Conservation (phyloP, 345 rosid species). For the Kandelia obovata region DNA sequence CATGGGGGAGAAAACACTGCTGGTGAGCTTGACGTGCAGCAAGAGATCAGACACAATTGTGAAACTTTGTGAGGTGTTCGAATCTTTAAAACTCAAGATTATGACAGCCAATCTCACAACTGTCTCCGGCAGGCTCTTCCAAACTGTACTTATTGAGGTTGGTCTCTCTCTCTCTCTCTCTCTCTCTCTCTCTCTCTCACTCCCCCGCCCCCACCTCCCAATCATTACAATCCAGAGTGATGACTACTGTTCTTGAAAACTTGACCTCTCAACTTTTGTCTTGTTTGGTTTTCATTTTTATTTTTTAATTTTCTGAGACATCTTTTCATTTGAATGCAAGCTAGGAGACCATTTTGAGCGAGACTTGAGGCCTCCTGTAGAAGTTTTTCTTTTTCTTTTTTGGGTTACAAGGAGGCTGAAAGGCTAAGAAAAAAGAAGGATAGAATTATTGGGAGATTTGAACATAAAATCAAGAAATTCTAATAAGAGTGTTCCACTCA, state of each 20-base stretch:
- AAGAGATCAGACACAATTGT: slow-evolving; percentile 85
- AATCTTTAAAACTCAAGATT: slow-evolving; percentile 71
- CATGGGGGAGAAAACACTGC: slow-evolving; percentile 68
- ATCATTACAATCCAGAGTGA: neutral
- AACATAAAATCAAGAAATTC: no score
- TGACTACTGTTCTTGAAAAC: neutral
- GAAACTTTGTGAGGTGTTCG: slow-evolving; percentile 75
- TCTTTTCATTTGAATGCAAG: no score
- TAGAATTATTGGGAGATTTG: no score
- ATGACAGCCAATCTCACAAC: slow-evolving; percentile 68
- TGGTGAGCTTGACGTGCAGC: slow-evolving; percentile 79
- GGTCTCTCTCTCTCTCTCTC: slow-evolving; percentile 2
- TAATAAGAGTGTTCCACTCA: no score
- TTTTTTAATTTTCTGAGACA: no score
- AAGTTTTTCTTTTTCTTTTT: no score
- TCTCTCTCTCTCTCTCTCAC: neutral
- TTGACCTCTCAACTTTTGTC: neutral
- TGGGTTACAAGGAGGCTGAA: no score
- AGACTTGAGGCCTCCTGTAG: no score
- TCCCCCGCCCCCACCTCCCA: neutral
- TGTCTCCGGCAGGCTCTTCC: slow-evolving; percentile 65
- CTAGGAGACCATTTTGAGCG: no score
- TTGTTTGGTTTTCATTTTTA: no score
- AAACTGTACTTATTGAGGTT: slow-evolving; percentile 86
- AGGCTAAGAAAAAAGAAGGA: no score